Evolutionary conservation across 805 yeast species (phyloP).

Genomic region (Metschnikowia koreensis): DNA sequence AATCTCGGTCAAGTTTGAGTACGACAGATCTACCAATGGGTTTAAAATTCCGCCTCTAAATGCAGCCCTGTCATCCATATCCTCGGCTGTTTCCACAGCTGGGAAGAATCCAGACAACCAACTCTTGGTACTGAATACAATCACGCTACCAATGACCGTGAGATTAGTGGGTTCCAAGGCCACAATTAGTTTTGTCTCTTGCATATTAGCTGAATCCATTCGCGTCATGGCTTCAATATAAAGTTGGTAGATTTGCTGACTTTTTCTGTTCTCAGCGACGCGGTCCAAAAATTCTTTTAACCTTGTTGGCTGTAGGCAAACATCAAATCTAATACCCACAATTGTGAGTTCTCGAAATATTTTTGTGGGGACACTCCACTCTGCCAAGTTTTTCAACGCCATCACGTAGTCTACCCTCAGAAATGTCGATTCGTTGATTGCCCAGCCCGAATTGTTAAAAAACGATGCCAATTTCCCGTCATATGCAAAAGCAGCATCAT

Average conservation of each 20-base stretch:
- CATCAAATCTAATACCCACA: slow-evolving; percentile 56
- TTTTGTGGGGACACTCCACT: slow-evolving; percentile 55
- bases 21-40: slow-evolving; percentile 51
- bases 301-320: slow-evolving; percentile 45
- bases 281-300: slow-evolving; percentile 40
- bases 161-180: slow-evolving; percentile 54
- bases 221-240: slow-evolving; percentile 39
- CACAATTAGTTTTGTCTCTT: slow-evolving; percentile 46
- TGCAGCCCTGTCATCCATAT: slow-evolving; percentile 10
- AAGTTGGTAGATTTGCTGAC: slow-evolving; percentile 26
- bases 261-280: slow-evolving; percentile 13
- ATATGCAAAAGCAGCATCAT: slow-evolving; percentile 21
- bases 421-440: slow-evolving; percentile 15
- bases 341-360: slow-evolving; percentile 54
- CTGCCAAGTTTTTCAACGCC: slow-evolving; percentile 39
- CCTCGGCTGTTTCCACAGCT: slow-evolving; percentile 43
- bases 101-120: slow-evolving; percentile 49
- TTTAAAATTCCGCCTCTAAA: slow-evolving; percentile 53
- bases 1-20: slow-evolving; percentile 51
- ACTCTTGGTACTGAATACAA: slow-evolving; percentile 47
- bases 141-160: slow-evolving; percentile 51
- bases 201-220: slow-evolving; percentile 25
- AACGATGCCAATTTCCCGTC: slow-evolving; percentile 29
- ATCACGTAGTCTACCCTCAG: slow-evolving; percentile 33
- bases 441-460: slow-evolving; percentile 44